phyloP scores from a whole-genome alignment of 352 stramenopile genomes.

The Hyaloperonospora brassicae region DNA sequence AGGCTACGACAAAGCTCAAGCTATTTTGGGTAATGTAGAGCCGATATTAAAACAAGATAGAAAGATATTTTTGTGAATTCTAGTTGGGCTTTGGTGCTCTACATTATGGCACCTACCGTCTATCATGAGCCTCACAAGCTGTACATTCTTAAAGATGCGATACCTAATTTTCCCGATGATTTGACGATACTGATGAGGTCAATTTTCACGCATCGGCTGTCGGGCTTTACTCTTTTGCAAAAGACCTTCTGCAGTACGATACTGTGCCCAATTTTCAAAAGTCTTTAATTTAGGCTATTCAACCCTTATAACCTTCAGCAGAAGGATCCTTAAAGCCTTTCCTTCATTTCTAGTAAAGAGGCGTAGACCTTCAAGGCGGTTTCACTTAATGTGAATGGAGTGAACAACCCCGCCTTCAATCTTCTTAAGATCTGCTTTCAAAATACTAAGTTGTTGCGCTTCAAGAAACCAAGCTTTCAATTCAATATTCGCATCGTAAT shows the following conservation, averaged over 20 bases:
- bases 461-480: conserved; percentile 1
- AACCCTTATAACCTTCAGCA: background rate
- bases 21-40: no score
- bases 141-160: background rate
- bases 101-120: conserved; percentile 2
- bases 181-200: background rate
- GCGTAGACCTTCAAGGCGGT: background rate
- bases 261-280: background rate
- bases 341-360: conserved; percentile 1
- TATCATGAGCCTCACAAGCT: background rate
- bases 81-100: background rate
- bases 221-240: conserved; percentile 2
- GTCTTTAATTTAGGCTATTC: background rate
- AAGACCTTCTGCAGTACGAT: background rate
- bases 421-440: background rate
- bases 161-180: background rate
- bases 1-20: no score
- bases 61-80: background rate
- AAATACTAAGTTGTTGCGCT: background rate
- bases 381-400: conserved; percentile 1
- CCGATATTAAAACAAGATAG: no score
- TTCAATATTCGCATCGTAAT: background rate
- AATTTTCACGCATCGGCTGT: background rate
- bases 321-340: background rate
- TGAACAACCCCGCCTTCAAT: background rate